Percentiles rank a stretch among this genome's conserved stretches.
phyloP scores from a whole-genome alignment of 2,329 filamentous ascomycete genomes.

The Xylaria sp. region DNA sequence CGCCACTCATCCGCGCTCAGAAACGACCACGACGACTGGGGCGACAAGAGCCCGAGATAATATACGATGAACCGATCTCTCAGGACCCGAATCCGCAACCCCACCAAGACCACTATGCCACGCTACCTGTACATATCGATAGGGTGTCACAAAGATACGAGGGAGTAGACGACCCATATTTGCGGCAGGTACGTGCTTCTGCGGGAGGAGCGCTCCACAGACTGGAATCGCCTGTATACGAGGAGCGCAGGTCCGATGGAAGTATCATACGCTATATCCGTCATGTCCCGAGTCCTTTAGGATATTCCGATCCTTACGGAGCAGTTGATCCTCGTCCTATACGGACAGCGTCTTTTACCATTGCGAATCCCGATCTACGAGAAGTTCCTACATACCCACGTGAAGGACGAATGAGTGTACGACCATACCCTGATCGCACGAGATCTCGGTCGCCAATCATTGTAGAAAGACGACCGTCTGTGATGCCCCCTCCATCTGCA shows the following conservation, averaged over 20 bases:
- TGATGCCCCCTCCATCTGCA: conserved; percentile 56
- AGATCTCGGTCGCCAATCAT: conserved; percentile 56
- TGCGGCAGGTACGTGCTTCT: conserved; percentile 39
- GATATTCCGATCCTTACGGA: conserved; percentile 46
- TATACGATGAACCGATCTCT: conserved; percentile 54
- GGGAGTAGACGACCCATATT: conserved; percentile 38
- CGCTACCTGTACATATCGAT: conserved; percentile 31
- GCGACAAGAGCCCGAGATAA: conserved; percentile 48
- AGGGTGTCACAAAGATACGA: conserved; percentile 43
- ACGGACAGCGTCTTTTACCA: conserved; percentile 50
- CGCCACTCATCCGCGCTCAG: conserved; percentile 58
- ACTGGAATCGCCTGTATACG: conserved; percentile 38
- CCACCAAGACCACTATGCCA: conserved; percentile 42
- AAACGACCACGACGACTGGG: conserved; percentile 61
- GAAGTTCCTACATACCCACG: conserved; percentile 51
- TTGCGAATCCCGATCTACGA: conserved; percentile 49
- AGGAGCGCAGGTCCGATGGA: conserved; percentile 41
- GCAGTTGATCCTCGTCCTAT: conserved; percentile 46
- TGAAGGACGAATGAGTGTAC: conserved; percentile 55
- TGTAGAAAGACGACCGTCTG: conserved; percentile 51
- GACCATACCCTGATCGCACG: conserved; percentile 54
- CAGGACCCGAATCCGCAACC: conserved; percentile 46
- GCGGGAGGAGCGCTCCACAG: conserved; percentile 37
- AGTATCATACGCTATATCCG: conserved; percentile 44
- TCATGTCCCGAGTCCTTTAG: conserved; percentile 46